phyloP scores from a whole-genome alignment of 768 basidiomycete species.

The Exsudoporus frostii region DNA sequence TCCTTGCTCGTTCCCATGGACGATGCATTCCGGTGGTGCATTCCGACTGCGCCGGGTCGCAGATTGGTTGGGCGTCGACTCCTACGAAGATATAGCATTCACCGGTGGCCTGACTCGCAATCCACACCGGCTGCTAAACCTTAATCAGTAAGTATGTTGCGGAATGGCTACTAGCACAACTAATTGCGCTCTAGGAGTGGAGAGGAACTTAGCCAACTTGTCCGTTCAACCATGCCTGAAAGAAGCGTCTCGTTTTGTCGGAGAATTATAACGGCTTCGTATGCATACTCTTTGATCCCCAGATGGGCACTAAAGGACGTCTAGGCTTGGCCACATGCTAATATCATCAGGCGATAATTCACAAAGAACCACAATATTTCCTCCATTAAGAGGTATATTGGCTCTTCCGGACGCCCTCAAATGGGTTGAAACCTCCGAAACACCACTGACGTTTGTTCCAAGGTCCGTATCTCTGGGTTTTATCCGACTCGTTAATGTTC shows the following conservation, averaged over 20 bases:
- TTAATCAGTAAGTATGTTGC: constrained; percentile 34
- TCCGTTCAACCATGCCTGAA: constrained; percentile 3
- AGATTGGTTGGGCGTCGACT: constrained; percentile 49
- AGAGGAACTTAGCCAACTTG: constrained; percentile 14
- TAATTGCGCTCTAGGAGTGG: constrained; percentile 18
- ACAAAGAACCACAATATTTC: constrained; percentile 38
- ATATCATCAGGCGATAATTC: constrained; percentile 37
- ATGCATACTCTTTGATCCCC: constrained; percentile 1
- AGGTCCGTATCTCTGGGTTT: constrained; percentile 36
- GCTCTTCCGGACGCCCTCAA: constrained; percentile 41
- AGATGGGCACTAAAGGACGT: constrained; percentile 4
- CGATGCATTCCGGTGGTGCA: constrained; percentile 38
- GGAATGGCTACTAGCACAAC: neutral
- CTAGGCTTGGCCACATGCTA: constrained; percentile 62
- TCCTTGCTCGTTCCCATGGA: constrained; percentile 48
- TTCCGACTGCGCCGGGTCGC: constrained; percentile 64
- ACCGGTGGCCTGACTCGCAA: constrained; percentile 39
- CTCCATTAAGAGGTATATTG: constrained; percentile 45
- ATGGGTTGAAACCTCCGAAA: constrained; percentile 40
- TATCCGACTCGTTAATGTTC: neutral
- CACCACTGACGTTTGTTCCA: constrained; percentile 45
- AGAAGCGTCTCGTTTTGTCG: neutral
- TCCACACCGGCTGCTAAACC: constrained; percentile 32
- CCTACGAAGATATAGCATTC: constrained; percentile 33
- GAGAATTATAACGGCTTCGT: constrained; percentile 41